Percentiles rank a stretch among this genome's conserved stretches.
Conservation (phyloP, 1,284 basidiomycete genomes). For the Cryptococcus neoformans region DNA sequence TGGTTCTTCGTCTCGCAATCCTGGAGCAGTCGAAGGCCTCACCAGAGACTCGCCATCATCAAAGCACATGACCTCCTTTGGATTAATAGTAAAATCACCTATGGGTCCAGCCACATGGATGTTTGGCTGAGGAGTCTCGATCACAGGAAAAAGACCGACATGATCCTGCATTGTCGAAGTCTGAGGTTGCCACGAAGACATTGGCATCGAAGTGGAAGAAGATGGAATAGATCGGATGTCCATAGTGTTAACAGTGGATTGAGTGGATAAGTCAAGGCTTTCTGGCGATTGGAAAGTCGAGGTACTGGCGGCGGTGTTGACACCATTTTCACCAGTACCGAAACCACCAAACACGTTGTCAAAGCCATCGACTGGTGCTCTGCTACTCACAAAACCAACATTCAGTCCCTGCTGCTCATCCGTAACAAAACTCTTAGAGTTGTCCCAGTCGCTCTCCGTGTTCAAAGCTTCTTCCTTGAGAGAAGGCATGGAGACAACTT, state of each 20-base stretch:
- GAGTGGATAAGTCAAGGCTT: constrained; percentile 7
- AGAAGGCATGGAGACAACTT: constrained; percentile 33
- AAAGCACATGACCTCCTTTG: constrained; percentile 23
- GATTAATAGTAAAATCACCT: constrained; percentile 21
- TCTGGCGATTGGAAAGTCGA: too few species aligned
- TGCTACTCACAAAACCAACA: constrained; percentile 4
- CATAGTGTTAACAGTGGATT: neutral
- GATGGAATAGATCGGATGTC: neutral
- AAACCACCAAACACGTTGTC: constrained; percentile 29
- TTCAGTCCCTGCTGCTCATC: too few species aligned
- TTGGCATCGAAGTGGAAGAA: neutral
- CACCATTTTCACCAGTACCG: too few species aligned
- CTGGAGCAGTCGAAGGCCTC: constrained; percentile 30
- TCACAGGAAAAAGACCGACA: constrained; percentile 9
- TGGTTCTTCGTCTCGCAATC: constrained; percentile 21
- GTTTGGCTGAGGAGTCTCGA: constrained; percentile 3
- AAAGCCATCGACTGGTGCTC: constrained; percentile 22
- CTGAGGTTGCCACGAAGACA: constrained; percentile 3
- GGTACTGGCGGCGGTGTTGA: too few species aligned
- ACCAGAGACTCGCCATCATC: constrained; percentile 36
- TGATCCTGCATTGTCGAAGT: constrained; percentile 19
- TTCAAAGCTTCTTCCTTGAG: constrained; percentile 32
- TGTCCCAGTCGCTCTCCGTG: neutral
- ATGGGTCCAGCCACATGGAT: neutral
- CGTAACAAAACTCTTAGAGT: too few species aligned